phyloP scores from a whole-genome alignment of 2,329 filamentous ascomycete species.

The Cladophialophora psammophila region DNA sequence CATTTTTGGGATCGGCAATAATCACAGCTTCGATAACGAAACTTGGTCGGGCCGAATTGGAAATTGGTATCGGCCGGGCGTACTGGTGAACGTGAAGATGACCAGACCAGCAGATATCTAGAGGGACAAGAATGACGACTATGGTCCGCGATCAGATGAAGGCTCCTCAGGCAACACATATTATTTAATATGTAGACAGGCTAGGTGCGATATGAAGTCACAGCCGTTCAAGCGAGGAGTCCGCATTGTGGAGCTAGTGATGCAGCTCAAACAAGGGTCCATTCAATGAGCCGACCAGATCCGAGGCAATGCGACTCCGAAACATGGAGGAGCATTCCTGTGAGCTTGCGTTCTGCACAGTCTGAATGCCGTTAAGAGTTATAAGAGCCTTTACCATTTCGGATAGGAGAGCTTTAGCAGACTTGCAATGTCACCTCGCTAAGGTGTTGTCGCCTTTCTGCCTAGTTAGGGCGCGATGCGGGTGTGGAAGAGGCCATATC shows the following conservation, averaged over 20 bases:
- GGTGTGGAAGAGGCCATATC: not conserved
- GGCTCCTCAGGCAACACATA: too few species aligned
- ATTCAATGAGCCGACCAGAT: not conserved
- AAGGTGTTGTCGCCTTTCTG: not conserved
- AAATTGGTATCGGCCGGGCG: too few species aligned
- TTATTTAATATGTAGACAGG: not conserved
- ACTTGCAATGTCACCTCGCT: not conserved
- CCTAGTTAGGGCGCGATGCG: not conserved
- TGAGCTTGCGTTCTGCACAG: not conserved
- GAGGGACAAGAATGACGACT: too few species aligned
- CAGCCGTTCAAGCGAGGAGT: not conserved
- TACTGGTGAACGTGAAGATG: too few species aligned
- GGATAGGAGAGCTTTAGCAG: not conserved
- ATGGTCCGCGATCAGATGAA: too few species aligned
- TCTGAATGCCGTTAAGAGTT: not conserved
- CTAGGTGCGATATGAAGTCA: not conserved
- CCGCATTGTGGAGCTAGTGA: not conserved
- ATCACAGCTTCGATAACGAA: not conserved
- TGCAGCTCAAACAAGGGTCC: not conserved
- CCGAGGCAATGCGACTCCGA: not conserved
- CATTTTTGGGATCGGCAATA: slow-evolving; percentile 13
- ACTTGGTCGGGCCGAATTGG: too few species aligned
- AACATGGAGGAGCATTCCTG: not conserved
- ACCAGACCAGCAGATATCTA: too few species aligned
- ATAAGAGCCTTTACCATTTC: not conserved